Evolutionary conservation across 768 basidiomycete species (phyloP).

Genomic region (Leccinum variicolor): DNA sequence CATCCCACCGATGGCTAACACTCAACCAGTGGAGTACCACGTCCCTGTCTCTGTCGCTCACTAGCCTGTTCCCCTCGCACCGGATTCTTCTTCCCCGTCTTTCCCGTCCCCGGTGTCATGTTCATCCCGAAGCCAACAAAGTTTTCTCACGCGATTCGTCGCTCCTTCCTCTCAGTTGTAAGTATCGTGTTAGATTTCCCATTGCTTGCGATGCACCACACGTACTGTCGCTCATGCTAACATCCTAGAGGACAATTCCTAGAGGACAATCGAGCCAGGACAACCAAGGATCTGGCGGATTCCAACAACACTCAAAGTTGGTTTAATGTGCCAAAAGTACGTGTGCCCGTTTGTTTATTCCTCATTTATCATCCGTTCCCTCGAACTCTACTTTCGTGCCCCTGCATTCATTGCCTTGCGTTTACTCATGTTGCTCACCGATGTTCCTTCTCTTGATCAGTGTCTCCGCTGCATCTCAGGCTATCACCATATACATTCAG

Average conservation of each 20-base stretch:
- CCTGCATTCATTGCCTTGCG: slow-evolving; percentile 7
- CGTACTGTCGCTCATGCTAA: slow-evolving; percentile 12
- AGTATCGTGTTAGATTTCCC: slow-evolving; percentile 29
- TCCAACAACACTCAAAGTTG: slow-evolving; percentile 52
- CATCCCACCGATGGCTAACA: too few species aligned
- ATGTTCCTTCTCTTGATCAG: slow-evolving; percentile 32
- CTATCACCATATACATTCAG: slow-evolving; percentile 78
- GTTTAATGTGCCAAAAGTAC: slow-evolving; percentile 74
- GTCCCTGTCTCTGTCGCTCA: slow-evolving; percentile 23
- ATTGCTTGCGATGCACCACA: slow-evolving; percentile 15
- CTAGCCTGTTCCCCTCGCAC: slow-evolving; percentile 13
- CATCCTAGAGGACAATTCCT: slow-evolving; percentile 49
- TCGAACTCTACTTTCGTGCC: slow-evolving; percentile 3
- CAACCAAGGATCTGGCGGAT: slow-evolving; percentile 80
- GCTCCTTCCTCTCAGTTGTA: slow-evolving; percentile 72
- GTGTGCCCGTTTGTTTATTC: slow-evolving; percentile 23
- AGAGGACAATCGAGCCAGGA: slow-evolving; percentile 80
- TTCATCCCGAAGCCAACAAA: slow-evolving; percentile 72
- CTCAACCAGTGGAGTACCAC: background rate
- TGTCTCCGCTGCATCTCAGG: slow-evolving; percentile 74
- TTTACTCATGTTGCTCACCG: slow-evolving; percentile 12
- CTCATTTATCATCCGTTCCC: slow-evolving; percentile 7
- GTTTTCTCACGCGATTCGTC: slow-evolving; percentile 69
- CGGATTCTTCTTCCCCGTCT: slow-evolving; percentile 34
- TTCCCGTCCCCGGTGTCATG: slow-evolving; percentile 61